These are phyloP conservation scores for Urochloa ruziziensis DNA, from an alignment of 176 grass and related monocot genomes.

Conservation along the genomic window DNA sequence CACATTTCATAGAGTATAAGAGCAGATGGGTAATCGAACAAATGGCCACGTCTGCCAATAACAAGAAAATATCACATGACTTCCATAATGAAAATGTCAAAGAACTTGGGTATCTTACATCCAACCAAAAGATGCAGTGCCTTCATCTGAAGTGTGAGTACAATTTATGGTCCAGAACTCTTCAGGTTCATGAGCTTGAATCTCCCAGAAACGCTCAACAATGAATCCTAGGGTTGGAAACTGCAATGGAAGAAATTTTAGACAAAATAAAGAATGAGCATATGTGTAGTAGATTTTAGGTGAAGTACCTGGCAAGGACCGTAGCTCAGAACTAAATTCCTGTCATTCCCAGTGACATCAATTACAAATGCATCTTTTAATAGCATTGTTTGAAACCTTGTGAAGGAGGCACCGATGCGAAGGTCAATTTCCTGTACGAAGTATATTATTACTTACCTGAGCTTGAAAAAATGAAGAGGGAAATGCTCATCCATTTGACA, in stretches of 20 bases:
- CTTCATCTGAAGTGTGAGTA: conserved; percentile 92
- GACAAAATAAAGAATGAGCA: conserved; percentile 12
- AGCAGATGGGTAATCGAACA: conserved; percentile 84
- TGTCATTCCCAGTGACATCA: conserved; percentile 63
- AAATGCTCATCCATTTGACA: conserved; percentile 32
- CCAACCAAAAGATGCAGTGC: conserved; percentile 80
- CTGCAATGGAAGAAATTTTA: conserved; percentile 47
- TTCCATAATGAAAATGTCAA: conserved; percentile 9
- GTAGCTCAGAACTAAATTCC: conserved; percentile 90
- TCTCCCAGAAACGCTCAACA: conserved; percentile 93
- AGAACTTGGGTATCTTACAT: conserved; percentile 52
- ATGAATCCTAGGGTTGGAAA: conserved; percentile 99
- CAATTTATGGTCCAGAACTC: conserved; percentile 99
- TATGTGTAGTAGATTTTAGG: conserved; percentile 7
- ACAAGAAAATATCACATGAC: conserved; percentile 33
- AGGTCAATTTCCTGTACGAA: conserved; percentile 87
- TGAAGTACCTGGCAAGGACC: conserved; percentile 90
- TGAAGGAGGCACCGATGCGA: conserved; percentile 94
- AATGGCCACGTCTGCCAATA: conserved; percentile 70
- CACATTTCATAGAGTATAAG: conserved; percentile 94
- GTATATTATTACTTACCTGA: conserved; percentile 16
- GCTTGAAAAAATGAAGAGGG: conserved; percentile 13
- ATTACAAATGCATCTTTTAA: conserved; percentile 93
- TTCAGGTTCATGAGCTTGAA: conserved; percentile 94
- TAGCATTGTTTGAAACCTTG: conserved; percentile 97